A percentile compares a stretch with the other conserved stretches of the same genome.
Conservation (phyloP, 208 protist genomes). For the Trichomonas vaginalis region DNA sequence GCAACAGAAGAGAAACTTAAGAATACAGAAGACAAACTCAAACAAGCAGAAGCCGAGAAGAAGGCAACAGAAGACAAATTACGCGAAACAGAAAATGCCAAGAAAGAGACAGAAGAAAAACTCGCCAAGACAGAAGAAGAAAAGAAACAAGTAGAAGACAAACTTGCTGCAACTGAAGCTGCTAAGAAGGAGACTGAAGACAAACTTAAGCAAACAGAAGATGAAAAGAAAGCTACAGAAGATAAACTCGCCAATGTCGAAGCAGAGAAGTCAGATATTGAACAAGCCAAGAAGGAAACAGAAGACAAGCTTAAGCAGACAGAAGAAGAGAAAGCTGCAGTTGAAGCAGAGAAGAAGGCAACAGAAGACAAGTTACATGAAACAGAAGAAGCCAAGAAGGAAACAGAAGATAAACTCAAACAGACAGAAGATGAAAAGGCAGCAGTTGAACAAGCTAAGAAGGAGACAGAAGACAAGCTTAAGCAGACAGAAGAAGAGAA, state of each 20-base stretch:
- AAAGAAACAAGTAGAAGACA: background rate
- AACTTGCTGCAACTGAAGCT: background rate
- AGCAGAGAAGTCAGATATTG: no score
- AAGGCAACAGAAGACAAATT: background rate
- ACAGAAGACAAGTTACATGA: background rate
- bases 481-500: background rate
- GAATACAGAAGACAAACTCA: background rate
- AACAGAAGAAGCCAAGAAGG: background rate
- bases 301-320: background rate
- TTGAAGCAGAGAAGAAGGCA: background rate
- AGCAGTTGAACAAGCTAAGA: no score
- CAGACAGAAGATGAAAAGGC: no score
- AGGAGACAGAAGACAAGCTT: background rate
- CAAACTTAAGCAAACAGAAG: background rate
- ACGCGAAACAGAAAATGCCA: background rate
- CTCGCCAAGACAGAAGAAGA: background rate
- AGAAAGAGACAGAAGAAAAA: background rate
- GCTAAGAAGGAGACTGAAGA: background rate
- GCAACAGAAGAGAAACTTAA: no score
- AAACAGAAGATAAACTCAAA: background rate
- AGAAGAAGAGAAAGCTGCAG: background rate
- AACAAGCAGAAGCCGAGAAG: background rate
- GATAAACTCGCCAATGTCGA: background rate
- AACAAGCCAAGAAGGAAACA: background rate
- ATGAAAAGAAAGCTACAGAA: background rate